Base-by-base conservation (phyloP, 768 basidiomycete genomes). In the Coprinopsis strossmayeri region DNA sequence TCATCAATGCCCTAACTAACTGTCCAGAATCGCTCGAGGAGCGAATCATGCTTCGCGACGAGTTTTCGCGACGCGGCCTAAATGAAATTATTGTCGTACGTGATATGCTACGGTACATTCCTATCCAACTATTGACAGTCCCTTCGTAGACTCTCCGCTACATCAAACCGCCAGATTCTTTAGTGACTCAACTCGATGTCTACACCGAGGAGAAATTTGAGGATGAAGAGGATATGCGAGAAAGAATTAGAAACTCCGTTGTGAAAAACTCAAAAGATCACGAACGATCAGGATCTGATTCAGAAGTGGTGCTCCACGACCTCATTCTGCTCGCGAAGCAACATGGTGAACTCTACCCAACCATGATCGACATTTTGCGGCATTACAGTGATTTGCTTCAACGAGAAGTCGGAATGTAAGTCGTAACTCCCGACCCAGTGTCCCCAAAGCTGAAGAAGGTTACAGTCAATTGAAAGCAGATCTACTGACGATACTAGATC, bases 141-240 rank as follows among this genome's bases (percentile, higher is more conserved):
- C 35, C 9, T 18, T 11, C 55, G 13, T 42, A 93, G 91, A 78
- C 81, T 3, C 69, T 94, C 5, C 76, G 82, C 52, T 90, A 90
- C 55, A 69, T 81, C 32, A 76, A 78, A 57, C 88, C 90, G 1
- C 87, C 90, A 5, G 90, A 71, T 47, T 55, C 61, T 1, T 65
- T 95, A n/a, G 60, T 87, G n/a, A 85, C 74, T 0, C 92, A 94
- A 57, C 66, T 93, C 4, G 78, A 85, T 53, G 73, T 90, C 23
- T 95, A 92, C 56, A 76, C 79, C 0, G 91, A 95, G 53, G 91
- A 94, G 62, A 88, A 90, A 56, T 87, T 84, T 38, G 91, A 94
- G 57, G 92, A 96, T 60, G 87, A 90, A 61, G 83, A 87, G 59
- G 88, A 93, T 43, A 74, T 89, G 64, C 80, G 81, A 32, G 83